Base-by-base conservation (phyloP, 352 stramenopile genomes). In the Globisporangium apiculatum region DNA sequence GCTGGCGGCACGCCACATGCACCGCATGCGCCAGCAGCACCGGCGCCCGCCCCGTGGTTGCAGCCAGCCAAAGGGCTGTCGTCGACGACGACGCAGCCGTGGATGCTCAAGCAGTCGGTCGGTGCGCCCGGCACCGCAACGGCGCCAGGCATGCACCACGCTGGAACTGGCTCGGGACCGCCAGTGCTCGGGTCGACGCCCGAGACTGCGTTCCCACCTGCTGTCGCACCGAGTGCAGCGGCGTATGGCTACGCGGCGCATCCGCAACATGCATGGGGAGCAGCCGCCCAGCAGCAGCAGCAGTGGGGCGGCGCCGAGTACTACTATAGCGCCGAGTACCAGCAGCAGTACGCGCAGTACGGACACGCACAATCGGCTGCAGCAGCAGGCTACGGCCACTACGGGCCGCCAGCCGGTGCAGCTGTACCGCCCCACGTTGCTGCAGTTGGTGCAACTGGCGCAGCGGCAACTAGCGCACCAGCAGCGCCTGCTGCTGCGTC, bases 31-130 rank as follows among this genome's bases (percentile, higher is more conserved):
- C 15, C 15, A 14, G 40, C 40, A 43, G 60, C 63, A 5, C 68
- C 64, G 1, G 51, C 61, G 0, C 56, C 70, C 41, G 83, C 83
- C 7, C 83, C 83, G 15, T 93, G 83, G 81, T 61, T 93, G 31
- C 77, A 91, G 58, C 76, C 80, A 15, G 55, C 59, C 1, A 91
- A 87, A 59, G 65, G 73, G 11, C 68, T 65, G 15, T 68, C 75
- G 0, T 63, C 66, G 12, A 61, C 53, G 7, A 62, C 55, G 18
- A 64, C 71, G 9, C 78, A 89, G 54, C 76, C 79, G 53, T 92
- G 82, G 79, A 86, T 87, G 75, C 61, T 71, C 38, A 79, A 78
- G 14, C 76, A 87, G 55, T 64, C 68, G 0, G 63, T 63, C 3
- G 73, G 73, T 6, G 73, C 73, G 10, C 73, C 73, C 6, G 74